These are phyloP conservation scores for Colletotrichum lindemuthianum DNA, from an alignment of 2,329 filamentous ascomycete species.

Conservation along the genomic window DNA sequence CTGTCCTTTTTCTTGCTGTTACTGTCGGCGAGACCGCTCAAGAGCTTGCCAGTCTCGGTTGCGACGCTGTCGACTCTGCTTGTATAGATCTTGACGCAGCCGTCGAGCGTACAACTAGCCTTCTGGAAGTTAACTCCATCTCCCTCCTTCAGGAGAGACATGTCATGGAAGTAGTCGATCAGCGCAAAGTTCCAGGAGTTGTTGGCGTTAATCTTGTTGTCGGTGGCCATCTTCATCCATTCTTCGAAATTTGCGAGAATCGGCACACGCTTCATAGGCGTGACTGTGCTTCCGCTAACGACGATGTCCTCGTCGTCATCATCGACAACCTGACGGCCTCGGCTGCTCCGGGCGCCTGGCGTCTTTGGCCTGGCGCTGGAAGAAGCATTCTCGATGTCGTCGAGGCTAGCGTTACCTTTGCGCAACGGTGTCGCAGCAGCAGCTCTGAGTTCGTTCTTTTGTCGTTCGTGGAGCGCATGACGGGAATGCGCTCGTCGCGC, in stretches of 20 bases:
- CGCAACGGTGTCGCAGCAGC: constrained; percentile 75
- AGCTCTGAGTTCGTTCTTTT: constrained; percentile 91
- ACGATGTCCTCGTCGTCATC: constrained; percentile 70
- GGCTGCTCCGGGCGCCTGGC: constrained; percentile 51
- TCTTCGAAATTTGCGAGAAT: constrained; percentile 98
- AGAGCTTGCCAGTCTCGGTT: constrained; percentile 92
- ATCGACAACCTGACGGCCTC: constrained; percentile 51
- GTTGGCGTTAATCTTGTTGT: constrained; percentile 98
- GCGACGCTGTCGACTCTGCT: constrained; percentile 98
- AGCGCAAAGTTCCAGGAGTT: constrained; percentile 99
- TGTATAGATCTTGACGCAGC: constrained; percentile 99
- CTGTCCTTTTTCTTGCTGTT: constrained; percentile 78
- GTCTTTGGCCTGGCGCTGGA: constrained; percentile 67
- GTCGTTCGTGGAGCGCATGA: constrained; percentile 87
- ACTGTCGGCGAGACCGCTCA: constrained; percentile 93
- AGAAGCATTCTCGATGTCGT: constrained; percentile 66
- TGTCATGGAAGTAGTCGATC: constrained; percentile 99
- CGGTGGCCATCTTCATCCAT: constrained; percentile 99
- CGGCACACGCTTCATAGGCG: constrained; percentile 95
- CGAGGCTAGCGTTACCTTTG: constrained; percentile 68
- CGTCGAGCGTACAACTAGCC: constrained; percentile 95
- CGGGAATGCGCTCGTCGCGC: constrained; percentile 87
- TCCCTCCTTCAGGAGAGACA: constrained; percentile 95
- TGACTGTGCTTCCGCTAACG: constrained; percentile 80
- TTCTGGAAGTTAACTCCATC: constrained; percentile 99